Base-by-base conservation (phyloP, 352 stramenopile species). In the Plasmopara viticola region DNA sequence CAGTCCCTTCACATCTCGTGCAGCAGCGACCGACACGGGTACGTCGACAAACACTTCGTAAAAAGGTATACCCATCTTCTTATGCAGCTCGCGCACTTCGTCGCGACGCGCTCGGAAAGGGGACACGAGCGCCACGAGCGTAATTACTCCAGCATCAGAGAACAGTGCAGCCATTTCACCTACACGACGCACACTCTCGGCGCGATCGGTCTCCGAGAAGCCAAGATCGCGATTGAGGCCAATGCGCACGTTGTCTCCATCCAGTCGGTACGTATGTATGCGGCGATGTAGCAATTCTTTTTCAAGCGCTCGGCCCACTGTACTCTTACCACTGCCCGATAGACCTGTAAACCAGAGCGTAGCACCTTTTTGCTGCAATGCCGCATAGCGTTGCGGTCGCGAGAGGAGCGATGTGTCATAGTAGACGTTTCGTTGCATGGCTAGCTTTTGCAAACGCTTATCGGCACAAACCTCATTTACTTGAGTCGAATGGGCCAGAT, bases 1-100 rank as follows among this genome's bases (percentile, higher is more conserved):
- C 17, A 97, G 54, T 48, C 94, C 94, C 73, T 99, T 99, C 20
- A 97, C 94, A 70, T 99, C 96, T 15, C 96, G 81, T n/a, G 96
- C 90, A 40, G 96, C 95, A 33, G 98, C 87, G 13, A 98, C 95
- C 4, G 97, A 87, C 10, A 99, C 77, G 0, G 96, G 92, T 14
- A 98, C 96, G 66, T 99, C 95, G 40, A 98, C 90, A 70, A 98
- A 99, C 6, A 99, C 94, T 74, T 99, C 96, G 61, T 98, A 98
- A 78, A 99, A 99, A 3, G 91, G 90, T 50, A 99, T 95, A 45
- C 84, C 80, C 79, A 98, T 97, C 38, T 88, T 86, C 60, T 76
- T 52, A 60, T 92, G 82, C 9, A 98, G 74, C 51, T 97, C 92
- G 10, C 96, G 82, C 13, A 98, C 96, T 28, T 90, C 79, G 61